Base-by-base conservation (phyloP, 495 filamentous ascomycete genomes). In the Trichoderma gamsii region DNA sequence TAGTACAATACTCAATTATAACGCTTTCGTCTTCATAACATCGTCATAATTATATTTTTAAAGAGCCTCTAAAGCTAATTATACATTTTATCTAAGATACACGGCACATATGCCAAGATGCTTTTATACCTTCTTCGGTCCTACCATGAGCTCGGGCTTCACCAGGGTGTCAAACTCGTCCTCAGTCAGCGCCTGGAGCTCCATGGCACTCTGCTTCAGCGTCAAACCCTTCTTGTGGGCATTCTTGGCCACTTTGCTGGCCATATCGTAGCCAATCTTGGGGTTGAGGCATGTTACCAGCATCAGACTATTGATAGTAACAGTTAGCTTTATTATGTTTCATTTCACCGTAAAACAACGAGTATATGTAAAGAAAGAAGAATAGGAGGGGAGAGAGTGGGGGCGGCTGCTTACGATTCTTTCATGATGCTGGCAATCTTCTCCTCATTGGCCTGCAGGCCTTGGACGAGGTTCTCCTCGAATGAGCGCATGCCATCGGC, bases 251-350 rank as follows among this genome's bases (percentile, higher is more conserved):
- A 97, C 94, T 84, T 97, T 97, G 76, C 87, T 91, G 63, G 95
- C 95, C 90, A 93, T 95, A 76, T 99, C 95, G 81, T 99, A 99
- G 43, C 95, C 95, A 77, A 99, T 99, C 77, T 97, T 91, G 68
- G 93, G 94, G 84, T 99, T 99, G 71, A 99, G 82, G 83, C 96
- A 98, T 66, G 95, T 99, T 49, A 99, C 95, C 68, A 99, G 84
- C 95, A 99, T 99, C 74, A 99, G 84, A 78, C 92, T 96, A 71
- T 44, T 44, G 35, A 56, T 67, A 29, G 23, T 0, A 32, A n/a
- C 16, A 16, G 63, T 65, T 41, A 65, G 63, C 63, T 44, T 44
- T 38, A 71, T 65, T 56, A 65, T 69, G 52, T 71, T 52, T 65
- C 35, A 68, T 64, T 23, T 29, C 11, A 63, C 1, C 65, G n/a